Evolutionary conservation across 768 basidiomycete species (phyloP).

Genomic region (Macrolepiota fuliginosa): DNA sequence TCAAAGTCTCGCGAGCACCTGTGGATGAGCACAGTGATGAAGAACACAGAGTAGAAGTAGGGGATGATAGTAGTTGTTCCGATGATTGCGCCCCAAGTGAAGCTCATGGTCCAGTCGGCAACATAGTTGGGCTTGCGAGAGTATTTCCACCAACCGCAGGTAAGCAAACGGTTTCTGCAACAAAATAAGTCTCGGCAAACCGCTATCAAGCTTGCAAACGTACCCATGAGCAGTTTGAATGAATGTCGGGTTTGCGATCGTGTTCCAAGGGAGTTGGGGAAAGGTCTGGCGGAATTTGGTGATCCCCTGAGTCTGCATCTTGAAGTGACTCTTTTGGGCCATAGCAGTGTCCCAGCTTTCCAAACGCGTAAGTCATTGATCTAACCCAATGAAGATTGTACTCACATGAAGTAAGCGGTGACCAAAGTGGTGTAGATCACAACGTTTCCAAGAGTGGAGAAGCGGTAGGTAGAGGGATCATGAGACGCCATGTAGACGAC

Average conservation of each 20-base stretch:
- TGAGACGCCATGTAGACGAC: conserved; percentile 98
- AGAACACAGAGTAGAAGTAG: conserved; percentile 97
- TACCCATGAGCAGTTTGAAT: conserved; percentile 95
- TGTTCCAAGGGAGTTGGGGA: conserved; percentile 86
- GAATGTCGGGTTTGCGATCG: conserved; percentile 81
- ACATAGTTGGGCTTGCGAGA: conserved; percentile 97
- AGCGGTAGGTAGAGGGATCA: conserved; percentile 82
- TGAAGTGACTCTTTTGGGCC: conserved; percentile 97
- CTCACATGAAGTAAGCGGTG: conserved; percentile 84
- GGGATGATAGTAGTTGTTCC: conserved; percentile 81
- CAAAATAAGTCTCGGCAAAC: not conserved
- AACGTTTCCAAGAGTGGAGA: conserved; percentile 74
- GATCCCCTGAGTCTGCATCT: conserved; percentile 94
- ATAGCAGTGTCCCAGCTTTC: conserved; percentile 88
- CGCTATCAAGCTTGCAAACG: conserved; percentile 13
- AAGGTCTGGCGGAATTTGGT: conserved; percentile 85
- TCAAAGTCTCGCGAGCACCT: conserved; percentile 94
- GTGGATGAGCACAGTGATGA: conserved; percentile 89
- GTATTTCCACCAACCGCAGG: conserved; percentile 92
- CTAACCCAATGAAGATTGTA: conserved; percentile 7
- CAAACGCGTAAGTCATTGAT: not conserved
- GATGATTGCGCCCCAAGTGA: conserved; percentile 81
- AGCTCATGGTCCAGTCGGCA: conserved; percentile 86
- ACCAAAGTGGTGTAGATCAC: conserved; percentile 73
- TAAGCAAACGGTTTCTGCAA: conserved; percentile 80